Percentiles rank a stretch among this genome's conserved stretches.
Conservation (phyloP, 805 yeast genomes). For the Yarrowia hollandica region DNA sequence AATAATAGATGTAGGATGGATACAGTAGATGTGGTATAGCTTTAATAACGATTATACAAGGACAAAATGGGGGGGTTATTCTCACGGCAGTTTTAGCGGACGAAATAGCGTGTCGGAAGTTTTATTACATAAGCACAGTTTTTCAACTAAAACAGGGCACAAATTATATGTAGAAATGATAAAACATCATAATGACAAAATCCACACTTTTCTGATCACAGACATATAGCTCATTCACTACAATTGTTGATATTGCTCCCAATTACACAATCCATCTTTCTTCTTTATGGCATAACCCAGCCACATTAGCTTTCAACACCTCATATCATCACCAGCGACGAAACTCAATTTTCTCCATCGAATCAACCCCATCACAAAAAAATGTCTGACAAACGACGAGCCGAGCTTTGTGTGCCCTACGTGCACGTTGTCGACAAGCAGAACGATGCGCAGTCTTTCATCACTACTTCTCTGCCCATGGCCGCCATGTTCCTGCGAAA, state of each 20-base stretch:
- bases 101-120: no score
- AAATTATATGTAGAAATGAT: no score
- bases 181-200: no score
- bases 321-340: constrained; percentile 5
- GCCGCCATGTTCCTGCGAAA: constrained; percentile 45
- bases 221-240: no score
- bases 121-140: no score
- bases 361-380: background rate
- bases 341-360: constrained; percentile 20
- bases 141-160: no score
- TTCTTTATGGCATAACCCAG: background rate
- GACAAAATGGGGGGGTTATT: no score
- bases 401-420: constrained; percentile 29
- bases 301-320: background rate
- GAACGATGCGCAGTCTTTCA: constrained; percentile 31
- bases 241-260: no score
- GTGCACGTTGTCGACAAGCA: constrained; percentile 28
- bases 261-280: background rate
- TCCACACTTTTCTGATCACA: background rate
- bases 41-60: no score
- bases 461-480: constrained; percentile 42
- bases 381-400: constrained; percentile 29
- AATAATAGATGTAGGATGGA: background rate
- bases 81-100: no score
- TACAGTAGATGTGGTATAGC: no score